Evolutionary conservation across 352 stramenopile genomes (phyloP).

Genomic region (Phytophthora crassamura): DNA sequence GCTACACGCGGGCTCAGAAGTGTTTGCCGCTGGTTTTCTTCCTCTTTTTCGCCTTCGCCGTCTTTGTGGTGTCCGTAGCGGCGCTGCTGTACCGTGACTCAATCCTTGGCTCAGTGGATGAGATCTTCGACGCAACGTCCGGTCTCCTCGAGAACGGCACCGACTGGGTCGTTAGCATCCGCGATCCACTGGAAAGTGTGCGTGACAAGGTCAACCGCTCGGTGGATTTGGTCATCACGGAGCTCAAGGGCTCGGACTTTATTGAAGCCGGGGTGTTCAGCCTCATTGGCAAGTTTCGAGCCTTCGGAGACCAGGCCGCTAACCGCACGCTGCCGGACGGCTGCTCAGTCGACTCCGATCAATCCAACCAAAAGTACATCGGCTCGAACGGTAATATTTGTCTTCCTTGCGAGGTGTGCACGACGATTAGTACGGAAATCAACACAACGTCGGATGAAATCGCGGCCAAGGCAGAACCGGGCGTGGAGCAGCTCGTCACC

Average conservation of each 20-base stretch:
- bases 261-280: conserved; percentile 47
- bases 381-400: conserved; percentile 37
- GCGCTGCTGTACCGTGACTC: conserved; percentile 63
- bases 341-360: conserved; percentile 34
- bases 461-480: conserved; percentile 40
- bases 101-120: conserved; percentile 42
- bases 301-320: conserved; percentile 43
- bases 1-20: conserved; percentile 67
- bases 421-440: conserved; percentile 47
- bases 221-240: conserved; percentile 32
- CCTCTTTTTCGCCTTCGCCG: conserved; percentile 55
- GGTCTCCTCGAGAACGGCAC: conserved; percentile 43
- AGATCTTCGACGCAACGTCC: conserved; percentile 47
- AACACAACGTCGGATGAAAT: conserved; percentile 41
- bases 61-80: conserved; percentile 47
- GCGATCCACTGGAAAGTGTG: conserved; percentile 50
- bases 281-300: conserved; percentile 37
- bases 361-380: conserved; percentile 23
- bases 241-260: conserved; percentile 52
- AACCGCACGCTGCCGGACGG: conserved; percentile 42
- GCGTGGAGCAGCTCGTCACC: conserved; percentile 38
- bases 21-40: conserved; percentile 62
- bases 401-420: conserved; percentile 52
- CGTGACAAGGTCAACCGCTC: conserved; percentile 51
- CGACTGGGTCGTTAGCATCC: conserved; percentile 49